Conservation (phyloP, 2,329 filamentous ascomycete genomes). For the Myriosclerotinia duriaeana region DNA sequence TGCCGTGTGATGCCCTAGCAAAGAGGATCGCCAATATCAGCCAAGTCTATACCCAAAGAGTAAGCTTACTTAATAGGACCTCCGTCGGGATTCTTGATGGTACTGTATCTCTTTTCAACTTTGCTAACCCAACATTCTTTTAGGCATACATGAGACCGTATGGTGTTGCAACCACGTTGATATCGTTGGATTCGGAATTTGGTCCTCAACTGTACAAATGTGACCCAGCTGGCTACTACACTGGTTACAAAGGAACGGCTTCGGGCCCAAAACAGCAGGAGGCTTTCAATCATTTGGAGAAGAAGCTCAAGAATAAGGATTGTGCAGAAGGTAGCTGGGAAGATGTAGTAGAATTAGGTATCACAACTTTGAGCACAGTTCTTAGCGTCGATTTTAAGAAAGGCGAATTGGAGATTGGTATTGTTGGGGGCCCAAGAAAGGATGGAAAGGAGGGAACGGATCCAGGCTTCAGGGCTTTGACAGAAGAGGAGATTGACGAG, state of each 20-base stretch:
- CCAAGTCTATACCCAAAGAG: conserved; percentile 97
- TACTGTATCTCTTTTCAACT: conserved; percentile 25
- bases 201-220: conserved; percentile 98
- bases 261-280: conserved; percentile 98
- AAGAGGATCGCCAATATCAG: conserved; percentile 99
- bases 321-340: conserved; percentile 89
- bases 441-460: conserved; percentile 83
- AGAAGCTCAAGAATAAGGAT: conserved; percentile 99
- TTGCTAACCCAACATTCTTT: conserved; percentile 29
- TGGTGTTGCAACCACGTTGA: conserved; percentile 90
- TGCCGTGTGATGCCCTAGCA: conserved; percentile 95
- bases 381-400: conserved; percentile 99
- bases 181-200: conserved; percentile 87
- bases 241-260: conserved; percentile 96
- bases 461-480: conserved; percentile 79
- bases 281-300: conserved; percentile 96
- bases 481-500: conserved; percentile 97
- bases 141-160: conserved; percentile 97
- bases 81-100: conserved; percentile 38
- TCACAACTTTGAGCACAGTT: conserved; percentile 91
- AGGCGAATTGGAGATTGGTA: conserved; percentile 95
- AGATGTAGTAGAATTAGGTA: conserved; percentile 95
- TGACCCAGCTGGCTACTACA: conserved; percentile 96
- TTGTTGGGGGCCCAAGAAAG: conserved; percentile 81
- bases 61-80: conserved; percentile 48